These are phyloP conservation scores for Metschnikowia vanudenii DNA, from an alignment of 805 yeast species.

Conservation along the genomic window DNA sequence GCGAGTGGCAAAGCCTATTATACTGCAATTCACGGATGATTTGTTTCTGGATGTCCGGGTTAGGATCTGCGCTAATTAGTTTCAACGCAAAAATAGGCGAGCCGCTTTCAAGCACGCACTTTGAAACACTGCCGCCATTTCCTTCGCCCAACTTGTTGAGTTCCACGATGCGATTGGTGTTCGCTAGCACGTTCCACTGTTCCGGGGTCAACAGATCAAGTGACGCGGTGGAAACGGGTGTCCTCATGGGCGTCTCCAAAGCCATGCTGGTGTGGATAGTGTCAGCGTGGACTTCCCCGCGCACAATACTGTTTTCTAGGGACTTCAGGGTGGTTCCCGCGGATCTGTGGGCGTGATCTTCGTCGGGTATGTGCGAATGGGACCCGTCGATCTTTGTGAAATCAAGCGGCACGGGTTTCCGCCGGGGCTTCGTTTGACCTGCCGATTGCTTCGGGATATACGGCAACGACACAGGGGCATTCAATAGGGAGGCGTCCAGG, in stretches of 20 bases:
- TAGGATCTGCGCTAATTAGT: slow-evolving; percentile 69
- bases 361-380: slow-evolving; percentile 17
- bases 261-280: too few relatives aligned
- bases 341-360: neutral
- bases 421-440: slow-evolving; percentile 15
- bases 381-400: slow-evolving; percentile 35
- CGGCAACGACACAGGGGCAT: slow-evolving; percentile 11
- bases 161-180: slow-evolving; percentile 61
- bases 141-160: slow-evolving; percentile 86
- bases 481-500: slow-evolving; percentile 2
- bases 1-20: slow-evolving; percentile 77
- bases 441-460: slow-evolving; percentile 12
- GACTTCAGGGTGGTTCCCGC: too few relatives aligned
- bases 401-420: slow-evolving; percentile 47
- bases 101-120: slow-evolving; percentile 64
- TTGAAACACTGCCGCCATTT: slow-evolving; percentile 85
- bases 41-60: slow-evolving; percentile 86
- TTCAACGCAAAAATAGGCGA: slow-evolving; percentile 77
- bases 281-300: neutral
- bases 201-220: slow-evolving; percentile 63
- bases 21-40: slow-evolving; percentile 88
- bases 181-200: slow-evolving; percentile 69
- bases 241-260: neutral
- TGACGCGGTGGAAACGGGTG: slow-evolving; percentile 15
- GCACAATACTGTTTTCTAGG: neutral